Percentiles rank a stretch among this genome's conserved stretches.
These are phyloP conservation scores for Bryopsis sp. DNA, from an alignment of 139 green algal genomes.

Conservation along the genomic window DNA sequence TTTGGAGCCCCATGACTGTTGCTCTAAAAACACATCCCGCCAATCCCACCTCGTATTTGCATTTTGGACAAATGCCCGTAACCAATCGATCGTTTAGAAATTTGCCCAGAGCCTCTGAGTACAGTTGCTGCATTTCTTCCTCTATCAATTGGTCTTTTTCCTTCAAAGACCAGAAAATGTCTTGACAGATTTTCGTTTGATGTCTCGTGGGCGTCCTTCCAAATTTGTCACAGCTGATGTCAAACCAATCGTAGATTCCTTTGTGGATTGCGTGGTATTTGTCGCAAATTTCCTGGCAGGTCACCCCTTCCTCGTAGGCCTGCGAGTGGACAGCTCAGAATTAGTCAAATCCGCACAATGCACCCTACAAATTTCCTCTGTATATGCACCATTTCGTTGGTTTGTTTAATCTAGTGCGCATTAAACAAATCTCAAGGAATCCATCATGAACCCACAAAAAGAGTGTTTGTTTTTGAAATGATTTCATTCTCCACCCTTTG, in stretches of 20 bases:
- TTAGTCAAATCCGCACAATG: too few species aligned
- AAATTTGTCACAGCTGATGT: slow-evolving; percentile 92
- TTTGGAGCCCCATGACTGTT: too few species aligned
- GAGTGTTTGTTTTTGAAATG: too few species aligned
- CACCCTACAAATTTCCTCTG: too few species aligned
- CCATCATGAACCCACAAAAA: too few species aligned
- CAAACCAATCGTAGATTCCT: slow-evolving; percentile 94
- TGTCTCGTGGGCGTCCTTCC: slow-evolving; percentile 80
- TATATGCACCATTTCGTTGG: too few species aligned
- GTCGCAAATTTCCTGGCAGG: slow-evolving; percentile 88
- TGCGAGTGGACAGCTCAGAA: too few species aligned
- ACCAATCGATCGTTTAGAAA: slow-evolving; percentile 96
- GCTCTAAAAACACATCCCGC: not conserved
- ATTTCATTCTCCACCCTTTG: too few species aligned
- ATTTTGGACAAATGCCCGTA: slow-evolving; percentile 89
- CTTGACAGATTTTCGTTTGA: slow-evolving; percentile 42
- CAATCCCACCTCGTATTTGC: slow-evolving; percentile 60
- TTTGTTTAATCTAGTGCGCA: too few species aligned
- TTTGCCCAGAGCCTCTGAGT: slow-evolving; percentile 61
- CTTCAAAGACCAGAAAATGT: slow-evolving; percentile 51
- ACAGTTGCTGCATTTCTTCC: slow-evolving; percentile 81
- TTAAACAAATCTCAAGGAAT: too few species aligned
- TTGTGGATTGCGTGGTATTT: slow-evolving; percentile 96
- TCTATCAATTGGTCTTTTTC: slow-evolving; percentile 39
- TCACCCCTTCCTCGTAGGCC: slow-evolving; percentile 89